Evolutionary conservation across 2,329 filamentous ascomycete genomes (phyloP), one percentile per base, ranked within the genome.

Genomic region (Neocucurbitaria cava): DNA sequence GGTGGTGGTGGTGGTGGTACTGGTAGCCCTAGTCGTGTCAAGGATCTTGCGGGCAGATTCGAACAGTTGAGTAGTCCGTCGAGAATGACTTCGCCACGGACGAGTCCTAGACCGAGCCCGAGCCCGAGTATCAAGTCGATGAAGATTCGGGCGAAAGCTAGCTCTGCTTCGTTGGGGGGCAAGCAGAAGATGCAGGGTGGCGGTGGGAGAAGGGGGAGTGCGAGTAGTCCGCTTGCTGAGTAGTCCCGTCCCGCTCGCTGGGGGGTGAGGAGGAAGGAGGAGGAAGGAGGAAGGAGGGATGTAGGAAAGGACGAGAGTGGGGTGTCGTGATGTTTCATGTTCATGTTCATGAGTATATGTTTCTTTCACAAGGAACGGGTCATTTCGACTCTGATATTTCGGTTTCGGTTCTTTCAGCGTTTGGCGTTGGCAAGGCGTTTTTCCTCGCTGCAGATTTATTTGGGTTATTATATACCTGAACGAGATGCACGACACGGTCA

Each of bases 21-120:
- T 3, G 46, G 40, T 10, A 36, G 54, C 5, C 61, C 65, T 1
- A 63, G 53, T 8, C 57, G 69, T 2, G 72, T 74, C 15, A 70
- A 63, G n/a, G 60, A 73, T 39, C 50, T 74, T 0, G 69, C 68
- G 1, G 70, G 69, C 0, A 62, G 54, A 2, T 74, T 73, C 26
- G 72, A 74, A 36, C 64, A 70, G 26, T 41, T 73, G 53, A 23
- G 30, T 6, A 42, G 40, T 6, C 54, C 58, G 1, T 55, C 58
- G 1, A 46, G 56, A 10, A 39, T 31, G 6, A 57, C 58, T n/a
- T n/a, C n/a, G 3, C 61, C 61, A 3, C 49, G 58, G 3, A 20
- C 56, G 8, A 56, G 48, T 0, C 68, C 67, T 0, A 28, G 61
- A 20, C 68, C 67, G 0, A 61, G 56, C 1, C 68, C 66, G 0